phyloP scores from a whole-genome alignment of 2,329 filamentous ascomycete species.

The Chrysoporthe austroafricana region DNA sequence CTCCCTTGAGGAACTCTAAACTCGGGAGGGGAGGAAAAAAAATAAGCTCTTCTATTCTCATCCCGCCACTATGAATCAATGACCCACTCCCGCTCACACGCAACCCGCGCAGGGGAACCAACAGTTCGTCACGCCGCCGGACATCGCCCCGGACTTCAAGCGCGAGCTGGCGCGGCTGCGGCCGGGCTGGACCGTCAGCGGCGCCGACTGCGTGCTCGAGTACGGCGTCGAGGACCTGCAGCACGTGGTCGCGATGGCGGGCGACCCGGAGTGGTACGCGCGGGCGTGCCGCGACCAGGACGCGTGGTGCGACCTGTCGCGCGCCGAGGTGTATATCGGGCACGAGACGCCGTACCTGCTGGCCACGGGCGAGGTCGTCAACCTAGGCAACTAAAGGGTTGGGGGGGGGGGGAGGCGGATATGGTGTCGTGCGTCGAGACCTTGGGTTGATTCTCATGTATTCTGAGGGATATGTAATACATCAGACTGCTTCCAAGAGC shows the following conservation, averaged over 20 bases:
- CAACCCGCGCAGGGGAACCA: too few relatives aligned
- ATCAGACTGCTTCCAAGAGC: too few relatives aligned
- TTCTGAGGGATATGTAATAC: too few relatives aligned
- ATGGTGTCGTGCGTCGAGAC: too few relatives aligned
- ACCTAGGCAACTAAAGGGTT: conserved; percentile 27
- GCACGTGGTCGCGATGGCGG: conserved; percentile 31
- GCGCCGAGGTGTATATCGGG: conserved; percentile 35
- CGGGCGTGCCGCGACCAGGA: conserved; percentile 35
- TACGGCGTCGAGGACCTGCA: conserved; percentile 33
- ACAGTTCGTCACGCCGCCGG: background rate
- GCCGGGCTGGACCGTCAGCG: background rate
- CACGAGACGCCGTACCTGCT: conserved; percentile 35
- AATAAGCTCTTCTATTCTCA: too few relatives aligned
- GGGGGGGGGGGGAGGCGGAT: too few relatives aligned
- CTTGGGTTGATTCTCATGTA: too few relatives aligned
- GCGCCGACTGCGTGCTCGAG: conserved; percentile 36
- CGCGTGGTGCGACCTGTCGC: conserved; percentile 37
- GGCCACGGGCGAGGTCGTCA: conserved; percentile 35
- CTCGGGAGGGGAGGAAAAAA: too few relatives aligned
- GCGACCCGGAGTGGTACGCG: conserved; percentile 35
- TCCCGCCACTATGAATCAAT: too few relatives aligned
- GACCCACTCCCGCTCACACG: too few relatives aligned
- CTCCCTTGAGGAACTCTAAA: background rate
- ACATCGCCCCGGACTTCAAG: background rate
- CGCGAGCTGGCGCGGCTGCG: background rate